phyloP scores from a whole-genome alignment of 805 yeast species.

The Ogataea neopini region DNA sequence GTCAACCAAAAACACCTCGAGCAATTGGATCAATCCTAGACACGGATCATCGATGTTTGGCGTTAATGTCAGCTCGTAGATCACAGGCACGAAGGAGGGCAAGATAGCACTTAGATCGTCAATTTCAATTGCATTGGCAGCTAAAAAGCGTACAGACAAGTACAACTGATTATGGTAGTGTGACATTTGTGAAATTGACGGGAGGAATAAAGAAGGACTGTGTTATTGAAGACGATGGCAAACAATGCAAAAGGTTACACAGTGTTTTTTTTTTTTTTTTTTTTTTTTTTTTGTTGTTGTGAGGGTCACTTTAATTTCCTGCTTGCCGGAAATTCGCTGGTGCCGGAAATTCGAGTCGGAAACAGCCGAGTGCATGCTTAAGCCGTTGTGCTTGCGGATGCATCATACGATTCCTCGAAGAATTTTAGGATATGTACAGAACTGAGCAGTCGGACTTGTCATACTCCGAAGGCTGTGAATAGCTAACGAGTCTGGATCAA shows the following conservation, averaged over 20 bases:
- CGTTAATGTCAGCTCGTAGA: not conserved
- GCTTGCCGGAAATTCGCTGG: not conserved
- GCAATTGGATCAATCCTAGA: not conserved
- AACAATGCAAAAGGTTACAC: not conserved
- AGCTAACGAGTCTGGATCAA: not conserved
- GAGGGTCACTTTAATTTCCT: too few relatives aligned
- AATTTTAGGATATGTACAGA: not conserved
- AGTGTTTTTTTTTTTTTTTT: not conserved
- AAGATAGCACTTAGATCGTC: not conserved
- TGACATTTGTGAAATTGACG: not conserved
- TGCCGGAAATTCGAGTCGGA: not conserved
- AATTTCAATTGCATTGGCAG: not conserved
- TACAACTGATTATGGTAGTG: constrained; percentile 3
- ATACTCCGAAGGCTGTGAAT: not conserved
- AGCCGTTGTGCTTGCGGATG: not conserved
- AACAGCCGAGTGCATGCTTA: not conserved
- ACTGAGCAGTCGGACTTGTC: not conserved
- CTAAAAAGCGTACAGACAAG: constrained; percentile 4
- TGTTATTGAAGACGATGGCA: not conserved
- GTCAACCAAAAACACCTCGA: constrained; percentile 4
- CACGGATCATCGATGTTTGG: not conserved
- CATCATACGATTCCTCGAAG: not conserved
- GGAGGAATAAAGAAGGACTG: not conserved
- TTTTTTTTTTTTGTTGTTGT: not conserved
- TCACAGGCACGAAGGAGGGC: not conserved